A percentile compares a stretch with the other conserved stretches of the same genome.
Conservation (phyloP, 495 filamentous ascomycete species). For the Halenospora varia region DNA sequence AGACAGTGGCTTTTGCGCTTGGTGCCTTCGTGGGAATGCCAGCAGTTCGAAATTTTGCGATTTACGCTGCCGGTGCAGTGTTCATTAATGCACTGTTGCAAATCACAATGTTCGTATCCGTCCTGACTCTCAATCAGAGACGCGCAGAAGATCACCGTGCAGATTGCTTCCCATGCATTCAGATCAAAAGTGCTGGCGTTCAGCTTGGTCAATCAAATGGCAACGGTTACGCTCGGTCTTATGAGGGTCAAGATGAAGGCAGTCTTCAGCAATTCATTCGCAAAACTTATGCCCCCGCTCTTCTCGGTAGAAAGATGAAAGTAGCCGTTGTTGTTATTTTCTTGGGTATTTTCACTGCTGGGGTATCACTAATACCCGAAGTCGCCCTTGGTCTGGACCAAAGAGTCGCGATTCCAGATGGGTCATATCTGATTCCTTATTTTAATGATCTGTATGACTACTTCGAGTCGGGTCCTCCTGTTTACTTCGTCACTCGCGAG, state of each 20-base stretch:
- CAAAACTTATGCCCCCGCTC: conserved; percentile 76
- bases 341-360: conserved; percentile 81
- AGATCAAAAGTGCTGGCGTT: conserved; percentile 59
- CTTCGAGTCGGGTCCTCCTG: conserved; percentile 85
- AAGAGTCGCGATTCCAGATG: conserved; percentile 86
- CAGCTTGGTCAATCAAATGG: conserved; percentile 36
- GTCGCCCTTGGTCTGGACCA: conserved; percentile 89
- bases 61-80: conserved; percentile 93
- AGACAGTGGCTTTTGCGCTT: conserved; percentile 87
- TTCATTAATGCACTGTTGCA: conserved; percentile 95
- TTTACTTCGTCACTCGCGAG: conserved; percentile 88
- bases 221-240: conserved; percentile 26
- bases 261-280: conserved; percentile 79
- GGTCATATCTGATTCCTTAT: conserved; percentile 88
- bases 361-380: conserved; percentile 76
- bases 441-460: conserved; percentile 95
- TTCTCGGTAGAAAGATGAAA: conserved; percentile 78
- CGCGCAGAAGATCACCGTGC: conserved; percentile 79
- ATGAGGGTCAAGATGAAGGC: conserved; percentile 77
- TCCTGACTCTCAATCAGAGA: conserved; percentile 84
- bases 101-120: conserved; percentile 92
- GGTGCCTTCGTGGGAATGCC: conserved; percentile 97
- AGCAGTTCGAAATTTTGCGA: conserved; percentile 92
- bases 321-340: conserved; percentile 71
- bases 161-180: conserved; percentile 91